Evolutionary conservation across 441 rosid species (phyloP), one percentile per base, ranked within the genome.

Genomic region (Biscutella auriculata): DNA sequence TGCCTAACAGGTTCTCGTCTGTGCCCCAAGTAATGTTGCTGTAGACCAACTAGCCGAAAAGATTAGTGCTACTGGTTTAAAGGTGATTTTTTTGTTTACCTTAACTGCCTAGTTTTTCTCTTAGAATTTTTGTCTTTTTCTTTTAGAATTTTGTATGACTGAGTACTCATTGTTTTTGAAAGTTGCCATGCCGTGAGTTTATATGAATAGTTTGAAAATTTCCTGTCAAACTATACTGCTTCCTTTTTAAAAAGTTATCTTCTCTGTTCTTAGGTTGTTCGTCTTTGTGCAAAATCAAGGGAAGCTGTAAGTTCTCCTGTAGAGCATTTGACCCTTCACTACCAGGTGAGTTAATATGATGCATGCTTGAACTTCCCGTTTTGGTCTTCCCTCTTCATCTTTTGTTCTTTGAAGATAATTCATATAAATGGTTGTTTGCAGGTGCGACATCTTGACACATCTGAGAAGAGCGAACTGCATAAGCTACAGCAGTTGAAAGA

Each of bases 11-110:
- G 99, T 94, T 69, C 77, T 94, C 72, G 99, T 90, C 50, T 90
- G 97, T 57, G 99, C 99, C 41, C 97, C 99, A 65, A 94, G 97
- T 71, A 94, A 94, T 56, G 99, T 94, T 62, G 99, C 96, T 73
- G 99, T 94, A 5, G 99, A 94, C 73, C 99, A 94, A 73, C 76
- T 94, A 54, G 99, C 99, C 53, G 97, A 90, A 78, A 94, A 90
- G 76, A 94, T 94, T 47, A 90, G 99, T 84, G 88, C 99, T 37
- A 94, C 97, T 53, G 96, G 97, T 21, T 75, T 90, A 57, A 94
- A 94, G 97, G 99, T 87, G 66, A 75, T 12, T 9, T 6, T 12
- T 41, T 15, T 6, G n/a, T n/a, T n/a, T 21, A 45, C 25, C 35
- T 60, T 19, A 13, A 23, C 0, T 36, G 11, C 40, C 23, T 33